Base-by-base conservation (phyloP, 257 asterid species). In the Scutellaria barbata region DNA sequence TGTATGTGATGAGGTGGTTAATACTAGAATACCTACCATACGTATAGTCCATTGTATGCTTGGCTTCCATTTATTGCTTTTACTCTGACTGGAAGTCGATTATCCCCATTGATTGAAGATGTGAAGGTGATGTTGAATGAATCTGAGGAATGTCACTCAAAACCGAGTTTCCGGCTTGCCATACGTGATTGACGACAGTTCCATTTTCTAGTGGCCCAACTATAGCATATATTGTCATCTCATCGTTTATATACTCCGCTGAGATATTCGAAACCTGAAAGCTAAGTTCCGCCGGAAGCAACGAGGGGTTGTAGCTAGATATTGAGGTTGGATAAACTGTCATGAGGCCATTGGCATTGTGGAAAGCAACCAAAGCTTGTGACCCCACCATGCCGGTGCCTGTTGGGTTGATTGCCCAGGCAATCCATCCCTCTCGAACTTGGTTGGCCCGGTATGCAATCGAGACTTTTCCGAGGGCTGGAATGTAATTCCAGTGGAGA, bases 331-430 rank as follows among this genome's bases (percentile, higher is more conserved):
- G 54, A 56, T 79, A 85, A 75, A 74, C 94, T 10, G 62, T 53
- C 80, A 85, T 72, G 42, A 66, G 63, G 11, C 88, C 92, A 1
- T 39, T 71, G 56, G 87, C 57, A 41, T 72, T 41, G 20, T 13
- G 76, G 69, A 85, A 86, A 5, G 94, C 92, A 35, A 86, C 68
- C 1, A 90, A 76, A 12, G 93, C 88, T 55, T 88, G 92, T 0
- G 96, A 68, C 8, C 96, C 97, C 2, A 81, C 20, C 97, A 88
- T 90, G 53, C 97, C 94, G 7, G 50, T 61, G 37, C 69, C 77
- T 0, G 81, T 79, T 0, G 97, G 97, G 82, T 90, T 88, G 46
- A 86, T 84, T 8, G 85, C 95, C 94, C 95, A 90, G 0, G 89
- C 89, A 53, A 88, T 74, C 97, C 97, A 88, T 3, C 90, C 90